Evolutionary conservation across 2,329 filamentous ascomycete genomes (phyloP), one percentile per base, ranked within the genome.

Genomic region (Xylariaceae sp.): DNA sequence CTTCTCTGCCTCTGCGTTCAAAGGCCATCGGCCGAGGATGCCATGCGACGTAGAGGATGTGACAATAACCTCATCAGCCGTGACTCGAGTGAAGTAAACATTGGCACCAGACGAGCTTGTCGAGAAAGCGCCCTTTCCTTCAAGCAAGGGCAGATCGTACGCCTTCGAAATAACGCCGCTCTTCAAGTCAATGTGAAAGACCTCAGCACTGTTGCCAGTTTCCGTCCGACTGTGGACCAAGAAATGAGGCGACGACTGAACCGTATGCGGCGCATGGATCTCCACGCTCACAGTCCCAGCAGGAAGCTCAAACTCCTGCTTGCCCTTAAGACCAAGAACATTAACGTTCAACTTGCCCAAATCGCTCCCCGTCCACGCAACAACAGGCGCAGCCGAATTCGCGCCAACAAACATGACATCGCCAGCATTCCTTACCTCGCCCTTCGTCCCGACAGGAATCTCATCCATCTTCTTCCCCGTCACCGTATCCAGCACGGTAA

Each of bases 61-160:
- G 30, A 96, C 79, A 35, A 82, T 79, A 2, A 91, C 80, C 69
- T 96, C 90, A 7, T 88, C 84, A 39, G 86, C 78, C 0, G 90
- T 92, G 62, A 94, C 80, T 60, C 92, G 86, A 1, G 89, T 92
- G 72, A 97, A 96, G 76, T 91, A 97, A 6, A 96, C 88, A 68
- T 94, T 92, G 17, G 88, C 86, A 60, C 87, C 88, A 47, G 84
- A 82, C 1, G 86, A 89, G 74, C 88, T 94, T 0, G 85, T 88
- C 0, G 92, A 88, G 71, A 97, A 90, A 0, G 88, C 85, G 23
- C 91, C 92, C 47, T 78, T 79, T 0, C 88, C 90, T 23, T 82
- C 74, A 17, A 92, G 73, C 55, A 85, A 84, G 0, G 92, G 89
- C 10, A 97, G 79, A 34, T 88, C 85, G 72, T 96, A 96, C 0